A percentile compares a stretch with the other conserved stretches of the same genome.
These are phyloP conservation scores for Cutaneotrichosporon sp. DNA, from an alignment of 1,284 basidiomycete genomes.

Conservation along the genomic window DNA sequence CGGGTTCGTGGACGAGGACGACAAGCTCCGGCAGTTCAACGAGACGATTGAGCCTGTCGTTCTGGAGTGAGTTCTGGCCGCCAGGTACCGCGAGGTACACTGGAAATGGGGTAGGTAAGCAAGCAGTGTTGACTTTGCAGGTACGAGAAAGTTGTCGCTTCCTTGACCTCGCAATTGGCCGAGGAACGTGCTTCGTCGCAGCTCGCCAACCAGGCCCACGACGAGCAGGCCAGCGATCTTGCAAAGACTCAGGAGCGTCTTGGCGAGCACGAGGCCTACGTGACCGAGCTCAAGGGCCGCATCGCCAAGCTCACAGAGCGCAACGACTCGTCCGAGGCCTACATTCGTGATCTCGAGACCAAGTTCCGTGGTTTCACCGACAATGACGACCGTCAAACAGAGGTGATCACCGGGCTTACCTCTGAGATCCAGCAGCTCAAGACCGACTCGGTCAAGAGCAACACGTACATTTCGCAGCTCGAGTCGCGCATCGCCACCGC, in stretches of 20 bases:
- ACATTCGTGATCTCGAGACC: slow-evolving; percentile 87
- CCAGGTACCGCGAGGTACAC: slow-evolving; percentile 4
- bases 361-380: slow-evolving; percentile 83
- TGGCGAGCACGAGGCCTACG: slow-evolving; percentile 77
- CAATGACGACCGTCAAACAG: slow-evolving; percentile 69
- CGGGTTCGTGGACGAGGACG: slow-evolving; percentile 27
- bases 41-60: slow-evolving; percentile 97
- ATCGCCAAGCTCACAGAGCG: slow-evolving; percentile 81
- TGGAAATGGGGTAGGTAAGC: neutral
- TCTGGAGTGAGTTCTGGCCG: slow-evolving; percentile 62
- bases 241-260: slow-evolving; percentile 66
- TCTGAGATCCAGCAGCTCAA: slow-evolving; percentile 78
- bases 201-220: slow-evolving; percentile 55
- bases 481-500: slow-evolving; percentile 77
- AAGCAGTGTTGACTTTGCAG: slow-evolving; percentile 19
- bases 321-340: slow-evolving; percentile 88
- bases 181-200: slow-evolving; percentile 79
- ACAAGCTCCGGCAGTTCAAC: slow-evolving; percentile 67
- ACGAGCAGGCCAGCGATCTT: slow-evolving; percentile 83
- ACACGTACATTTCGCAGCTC: slow-evolving; percentile 84
- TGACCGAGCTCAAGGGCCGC: slow-evolving; percentile 78
- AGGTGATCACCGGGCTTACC: slow-evolving; percentile 76
- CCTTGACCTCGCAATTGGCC: slow-evolving; percentile 86
- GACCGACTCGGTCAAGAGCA: slow-evolving; percentile 70
- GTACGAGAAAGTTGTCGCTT: slow-evolving; percentile 95